phyloP scores from a whole-genome alignment of 352 stramenopile genomes.

The Peronospora destructor region DNA sequence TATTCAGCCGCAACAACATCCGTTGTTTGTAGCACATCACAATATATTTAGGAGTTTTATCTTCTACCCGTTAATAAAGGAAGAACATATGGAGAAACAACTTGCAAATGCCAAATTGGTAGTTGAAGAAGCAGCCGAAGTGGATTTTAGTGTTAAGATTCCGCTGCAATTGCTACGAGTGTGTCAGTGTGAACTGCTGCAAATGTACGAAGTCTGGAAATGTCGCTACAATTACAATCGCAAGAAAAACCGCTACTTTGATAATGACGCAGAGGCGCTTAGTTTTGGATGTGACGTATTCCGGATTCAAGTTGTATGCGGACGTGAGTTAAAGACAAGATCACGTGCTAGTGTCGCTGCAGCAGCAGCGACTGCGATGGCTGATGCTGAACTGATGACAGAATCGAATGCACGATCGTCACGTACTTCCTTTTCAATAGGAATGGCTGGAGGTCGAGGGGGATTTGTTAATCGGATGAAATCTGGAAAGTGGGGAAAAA shows the following conservation, averaged over 20 bases:
- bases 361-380: not conserved
- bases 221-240: slow-evolving; percentile 74
- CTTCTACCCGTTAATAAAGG: slow-evolving; percentile 55
- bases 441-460: slow-evolving; percentile 31
- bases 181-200: slow-evolving; percentile 59
- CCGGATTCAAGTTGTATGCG: slow-evolving; percentile 62
- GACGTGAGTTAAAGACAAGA: slow-evolving; percentile 34
- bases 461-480: slow-evolving; percentile 71
- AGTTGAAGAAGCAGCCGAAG: slow-evolving; percentile 70
- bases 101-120: slow-evolving; percentile 50
- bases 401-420: slow-evolving; percentile 18
- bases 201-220: slow-evolving; percentile 72
- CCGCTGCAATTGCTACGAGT: slow-evolving; percentile 69
- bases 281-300: slow-evolving; percentile 74
- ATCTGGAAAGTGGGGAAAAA: slow-evolving; percentile 51
- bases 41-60: slow-evolving; percentile 56
- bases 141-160: slow-evolving; percentile 76
- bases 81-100: slow-evolving; percentile 43
- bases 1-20: slow-evolving; percentile 36
- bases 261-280: slow-evolving; percentile 71
- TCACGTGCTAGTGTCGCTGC: slow-evolving; percentile 8
- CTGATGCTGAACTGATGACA: slow-evolving; percentile 18
- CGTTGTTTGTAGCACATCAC: slow-evolving; percentile 44
- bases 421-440: slow-evolving; percentile 49
- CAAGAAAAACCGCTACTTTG: slow-evolving; percentile 72